Base-by-base conservation (phyloP, 495 filamentous ascomycete genomes). In the Lophium mytilinum region DNA sequence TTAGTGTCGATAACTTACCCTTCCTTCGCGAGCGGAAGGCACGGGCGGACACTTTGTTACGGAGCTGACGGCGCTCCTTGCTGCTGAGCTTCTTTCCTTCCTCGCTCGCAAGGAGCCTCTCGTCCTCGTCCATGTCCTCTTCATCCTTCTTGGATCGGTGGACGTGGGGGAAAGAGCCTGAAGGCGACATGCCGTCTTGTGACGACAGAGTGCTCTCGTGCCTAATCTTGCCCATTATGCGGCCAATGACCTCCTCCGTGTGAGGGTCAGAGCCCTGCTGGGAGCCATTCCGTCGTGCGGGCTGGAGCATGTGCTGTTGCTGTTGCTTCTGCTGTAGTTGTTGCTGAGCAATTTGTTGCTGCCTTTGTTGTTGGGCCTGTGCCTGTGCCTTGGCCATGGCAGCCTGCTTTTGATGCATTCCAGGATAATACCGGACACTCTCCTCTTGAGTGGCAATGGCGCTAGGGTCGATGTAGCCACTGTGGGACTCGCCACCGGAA, bases 1-100 rank as follows among this genome's bases (percentile, higher is more conserved):
- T 14, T 30, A n/a, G n/a, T 10, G 21, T 8, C 11, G 12, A 15
- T 15, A 36, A 66, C 81, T 76, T 82, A 96, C 93, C 92, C 77
- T 99, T 99, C 73, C 93, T 84, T 60, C 93, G 78, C 24, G 89
- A 94, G 36, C 93, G 85, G 82, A 99, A 99, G 40, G 90, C 91
- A 54, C 93, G 83, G 57, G 93, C 93, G 37, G 93, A 99, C 9
- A 99, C 93, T 73, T 99, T 99, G 78, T 99, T 99, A 42, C 93
- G 82, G 5, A 99, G 73, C 71, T 97, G 93, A 37, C 93, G 83
- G 39, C 93, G 83, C 73, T 96, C 89, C 71, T 96, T 95, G 76
- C 87, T 90, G 71, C 80, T 90, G 39, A 99, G 78, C 73, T 95
- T 95, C 82, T 99, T 99, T 43, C 92, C 93, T 71, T 95, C 92